A percentile compares a stretch with the other conserved stretches of the same genome.
phyloP scores from a whole-genome alignment of 768 basidiomycete genomes.

The Podaxis carcinomalis region DNA sequence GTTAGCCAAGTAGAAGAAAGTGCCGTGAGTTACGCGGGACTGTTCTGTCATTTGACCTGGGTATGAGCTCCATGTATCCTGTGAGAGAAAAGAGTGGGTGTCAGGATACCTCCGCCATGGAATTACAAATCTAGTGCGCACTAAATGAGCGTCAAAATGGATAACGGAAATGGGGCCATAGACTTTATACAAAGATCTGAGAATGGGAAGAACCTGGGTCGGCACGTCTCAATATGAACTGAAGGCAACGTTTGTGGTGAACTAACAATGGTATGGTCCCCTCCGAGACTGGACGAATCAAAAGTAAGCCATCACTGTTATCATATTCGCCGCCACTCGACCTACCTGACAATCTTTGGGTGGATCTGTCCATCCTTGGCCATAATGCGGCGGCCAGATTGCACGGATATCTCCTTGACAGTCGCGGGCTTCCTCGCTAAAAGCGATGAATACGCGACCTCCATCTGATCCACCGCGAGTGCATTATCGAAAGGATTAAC shows the following conservation, averaged over 20 bases:
- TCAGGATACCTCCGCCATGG: conserved; percentile 27
- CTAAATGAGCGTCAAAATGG: conserved; percentile 71
- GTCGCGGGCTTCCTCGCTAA: conserved; percentile 49
- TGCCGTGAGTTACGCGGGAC: conserved; percentile 76
- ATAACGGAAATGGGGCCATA: conserved; percentile 83
- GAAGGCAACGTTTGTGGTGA: conserved; percentile 18
- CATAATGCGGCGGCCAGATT: conserved; percentile 32
- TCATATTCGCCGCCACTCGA: neutral
- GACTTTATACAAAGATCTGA: conserved; percentile 71
- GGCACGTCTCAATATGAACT: conserved; percentile 37
- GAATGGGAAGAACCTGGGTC: conserved; percentile 67
- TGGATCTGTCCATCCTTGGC: conserved; percentile 60
- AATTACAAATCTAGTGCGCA: conserved; percentile 25
- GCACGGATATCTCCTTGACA: conserved; percentile 23
- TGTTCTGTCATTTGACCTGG: conserved; percentile 55
- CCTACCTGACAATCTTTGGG: conserved; percentile 68
- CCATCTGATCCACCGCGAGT: conserved; percentile 81
- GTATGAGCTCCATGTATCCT: conserved; percentile 65
- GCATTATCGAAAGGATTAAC: conserved; percentile 78
- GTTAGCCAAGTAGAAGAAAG: conserved; percentile 78
- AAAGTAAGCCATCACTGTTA: neutral
- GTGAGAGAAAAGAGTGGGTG: conserved; percentile 25
- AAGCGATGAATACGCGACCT: conserved; percentile 78
- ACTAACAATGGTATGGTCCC: conserved; percentile 81
- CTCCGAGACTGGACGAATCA: conserved; percentile 56